Conservation (phyloP, 2,329 filamentous ascomycete genomes). For the Ascochyta viciae-villosae region DNA sequence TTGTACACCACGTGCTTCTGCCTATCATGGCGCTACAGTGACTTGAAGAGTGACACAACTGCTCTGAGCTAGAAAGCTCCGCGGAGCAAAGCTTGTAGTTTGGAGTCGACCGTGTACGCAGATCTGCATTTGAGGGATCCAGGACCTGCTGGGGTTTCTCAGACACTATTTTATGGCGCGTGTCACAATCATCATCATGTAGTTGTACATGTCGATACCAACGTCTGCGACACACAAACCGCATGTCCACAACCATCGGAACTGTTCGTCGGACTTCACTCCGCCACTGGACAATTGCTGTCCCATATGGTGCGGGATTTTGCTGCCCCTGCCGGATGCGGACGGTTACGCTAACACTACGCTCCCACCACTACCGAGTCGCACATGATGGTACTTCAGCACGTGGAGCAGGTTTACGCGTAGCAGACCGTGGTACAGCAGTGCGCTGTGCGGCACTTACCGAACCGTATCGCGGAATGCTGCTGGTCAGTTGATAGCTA, state of each 20-base stretch:
- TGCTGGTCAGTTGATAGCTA: background rate
- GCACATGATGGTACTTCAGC: constrained; percentile 8
- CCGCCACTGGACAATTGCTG: background rate
- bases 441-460: background rate
- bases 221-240: too few relatives aligned
- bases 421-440: background rate
- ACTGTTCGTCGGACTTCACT: background rate
- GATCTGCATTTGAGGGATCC: background rate
- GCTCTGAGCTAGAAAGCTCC: background rate
- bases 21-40: constrained; percentile 8
- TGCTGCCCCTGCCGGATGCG: constrained; percentile 10
- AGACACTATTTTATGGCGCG: too few relatives aligned
- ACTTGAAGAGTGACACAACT: background rate
- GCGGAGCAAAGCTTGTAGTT: background rate
- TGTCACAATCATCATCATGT: too few relatives aligned
- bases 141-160: too few relatives aligned
- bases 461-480: background rate
- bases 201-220: too few relatives aligned
- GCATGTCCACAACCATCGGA: background rate
- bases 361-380: background rate
- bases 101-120: background rate
- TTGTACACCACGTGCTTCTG: constrained; percentile 2
- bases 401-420: constrained; percentile 11
- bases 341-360: constrained; percentile 8
- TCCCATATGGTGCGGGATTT: background rate